Base-by-base conservation (phyloP, 1,284 basidiomycete genomes). In the Cutaneotrichosporon sp. region DNA sequence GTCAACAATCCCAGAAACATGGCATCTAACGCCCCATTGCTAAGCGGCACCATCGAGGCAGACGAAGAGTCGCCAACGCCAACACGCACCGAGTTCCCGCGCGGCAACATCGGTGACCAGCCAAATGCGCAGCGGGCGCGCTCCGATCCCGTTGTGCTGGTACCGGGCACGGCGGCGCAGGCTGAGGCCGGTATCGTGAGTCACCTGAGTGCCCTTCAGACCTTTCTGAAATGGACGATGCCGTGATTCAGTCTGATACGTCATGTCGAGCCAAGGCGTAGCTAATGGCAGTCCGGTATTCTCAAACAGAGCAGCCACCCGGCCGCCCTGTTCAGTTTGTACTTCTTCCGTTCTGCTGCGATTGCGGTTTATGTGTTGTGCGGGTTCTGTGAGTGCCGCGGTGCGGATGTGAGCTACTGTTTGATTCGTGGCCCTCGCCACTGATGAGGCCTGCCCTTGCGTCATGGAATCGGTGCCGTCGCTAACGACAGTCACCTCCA, bases 351-450 rank as follows among this genome's bases (percentile, higher is more conserved):
- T 42, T 81, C 84, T 58, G 79, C 85, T 9, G 91, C 92, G 20
- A 84, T 97, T 46, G 78, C 84, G 4, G 87, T 91, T 3, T 96
- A 94, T 72, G 81, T 96, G 41, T 79, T 96, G 20, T 90, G 86
- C 64, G 90, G 88, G 1, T 82, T 75, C 7, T 76, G 71, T 73
- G 46, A 61, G 70, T 65, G 14, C n/a, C n/a, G 29, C 14, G 29
- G 29, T 10, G 29, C 29, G 9, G 29, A 31, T 31, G 14, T 10
- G 10, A 31, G 29, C 14, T 31, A 31, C 29, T 75, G 8, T 76
- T 70, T 73, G 46, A 61, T 69, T 65, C n/a, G 19, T 42, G 9
- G 12, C 12, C 35, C 29, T 11, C 35, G n/a, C n/a, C n/a, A n/a
- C n/a, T n/a, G n/a, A n/a, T n/a, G n/a, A n/a, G n/a, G n/a, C n/a